Conservation (phyloP, 1,284 basidiomycete species). For the Boletus smithii region DNA sequence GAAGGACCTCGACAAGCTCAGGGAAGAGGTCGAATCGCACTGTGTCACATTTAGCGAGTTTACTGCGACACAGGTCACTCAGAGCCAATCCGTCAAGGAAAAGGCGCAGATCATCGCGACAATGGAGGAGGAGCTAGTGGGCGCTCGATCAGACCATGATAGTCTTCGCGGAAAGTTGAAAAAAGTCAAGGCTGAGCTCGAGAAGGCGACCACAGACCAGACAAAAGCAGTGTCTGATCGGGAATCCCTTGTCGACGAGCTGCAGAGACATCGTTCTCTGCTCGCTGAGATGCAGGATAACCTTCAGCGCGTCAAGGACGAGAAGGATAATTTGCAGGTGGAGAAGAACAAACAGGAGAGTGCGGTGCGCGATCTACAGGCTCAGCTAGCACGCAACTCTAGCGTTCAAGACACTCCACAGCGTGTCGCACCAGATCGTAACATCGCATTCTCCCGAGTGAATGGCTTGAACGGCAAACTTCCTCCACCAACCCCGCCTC, state of each 20-base stretch:
- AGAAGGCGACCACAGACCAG: slow-evolving; percentile 55
- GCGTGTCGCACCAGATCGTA: slow-evolving; percentile 53
- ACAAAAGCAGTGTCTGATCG: slow-evolving; percentile 68
- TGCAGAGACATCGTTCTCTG: slow-evolving; percentile 72
- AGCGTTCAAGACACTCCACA: slow-evolving; percentile 40
- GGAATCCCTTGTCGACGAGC: slow-evolving; percentile 65
- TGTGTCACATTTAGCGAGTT: slow-evolving; percentile 60
- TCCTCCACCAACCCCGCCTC: slow-evolving; percentile 86
- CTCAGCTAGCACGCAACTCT: slow-evolving; percentile 62
- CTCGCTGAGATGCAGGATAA: slow-evolving; percentile 74
- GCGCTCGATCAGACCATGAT: slow-evolving; percentile 49
- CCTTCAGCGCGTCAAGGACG: slow-evolving; percentile 72
- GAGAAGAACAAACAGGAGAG: slow-evolving; percentile 70
- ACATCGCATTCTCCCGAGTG: slow-evolving; percentile 51
- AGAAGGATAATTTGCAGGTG: slow-evolving; percentile 70
- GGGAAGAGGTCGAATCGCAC: slow-evolving; percentile 60
- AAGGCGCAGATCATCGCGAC: slow-evolving; percentile 46
- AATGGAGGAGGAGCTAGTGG: slow-evolving; percentile 49
- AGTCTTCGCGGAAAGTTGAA: slow-evolving; percentile 52
- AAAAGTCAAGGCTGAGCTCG: slow-evolving; percentile 57
- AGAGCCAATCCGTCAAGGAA: slow-evolving; percentile 51
- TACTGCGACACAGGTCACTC: slow-evolving; percentile 42
- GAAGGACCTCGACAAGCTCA: slow-evolving; percentile 52
- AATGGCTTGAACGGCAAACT: slow-evolving; percentile 68
- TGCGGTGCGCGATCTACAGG: slow-evolving; percentile 70